Evolutionary conservation across 257 asterid genomes (phyloP), one percentile per base, ranked within the genome.

Genomic region (Scutellaria baicalensis): DNA sequence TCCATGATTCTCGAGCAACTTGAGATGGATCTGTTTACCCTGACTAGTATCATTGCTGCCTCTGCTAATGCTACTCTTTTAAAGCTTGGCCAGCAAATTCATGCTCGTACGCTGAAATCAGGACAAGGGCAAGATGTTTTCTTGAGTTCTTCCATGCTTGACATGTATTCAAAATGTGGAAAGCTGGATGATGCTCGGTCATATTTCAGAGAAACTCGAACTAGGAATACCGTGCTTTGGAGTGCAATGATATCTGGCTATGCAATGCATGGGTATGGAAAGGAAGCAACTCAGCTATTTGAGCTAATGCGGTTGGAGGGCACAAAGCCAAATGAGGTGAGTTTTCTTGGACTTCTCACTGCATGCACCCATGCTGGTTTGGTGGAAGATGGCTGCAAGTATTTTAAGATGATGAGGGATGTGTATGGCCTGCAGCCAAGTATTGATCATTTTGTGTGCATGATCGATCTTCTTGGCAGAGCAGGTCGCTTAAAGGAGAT

Each of bases 151-250:
- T 79, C 95, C 48, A 70, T 88, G 74, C 83, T 88, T 56, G 86
- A 84, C 78, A 90, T 90, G 96, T 90, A 90, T 59, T 91, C 95
- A 72, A 89, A 87, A 81, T 87, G 96, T 63, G 95, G 95, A 50
- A 82, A 76, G 73, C 58, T 85, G 78, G 82, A 80, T 13, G 80
- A 83, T 54, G 80, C 95, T 56, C 66, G 62, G 84, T 73, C 78
- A 49, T 56, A 78, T 74, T 90, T 88, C 70, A 35, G 39, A 35
- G 81, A 78, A 74, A 73, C 88, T 14, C 49, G 54, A 67, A 70
- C 83, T 21, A 81, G 66, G 58, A 90, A 85, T 71, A 21, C 81
- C 5, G 96, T 90, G 65, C 75, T 81, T 7, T 90, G 95, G 91
- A 85, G 93, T 39, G 74, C 76, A 9, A 88, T 88, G 91, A 81